These are phyloP conservation scores for Penicillium malachiteum DNA, from an alignment of 495 filamentous ascomycete species.

Conservation along the genomic window DNA sequence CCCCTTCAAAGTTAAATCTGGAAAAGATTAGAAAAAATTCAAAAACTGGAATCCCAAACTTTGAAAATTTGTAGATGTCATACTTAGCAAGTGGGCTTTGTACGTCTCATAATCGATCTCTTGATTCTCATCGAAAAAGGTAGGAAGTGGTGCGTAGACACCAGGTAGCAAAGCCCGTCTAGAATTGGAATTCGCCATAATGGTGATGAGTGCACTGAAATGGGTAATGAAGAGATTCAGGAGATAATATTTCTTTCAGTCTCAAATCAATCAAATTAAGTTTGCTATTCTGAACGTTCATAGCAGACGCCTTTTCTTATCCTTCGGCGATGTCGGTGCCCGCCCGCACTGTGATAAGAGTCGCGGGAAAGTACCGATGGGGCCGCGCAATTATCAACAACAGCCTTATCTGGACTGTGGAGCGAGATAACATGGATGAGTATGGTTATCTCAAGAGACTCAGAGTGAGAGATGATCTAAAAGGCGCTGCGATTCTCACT, in stretches of 20 bases:
- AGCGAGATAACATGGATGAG: background rate
- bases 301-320: background rate
- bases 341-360: conserved; percentile 8
- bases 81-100: conserved; percentile 20
- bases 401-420: background rate
- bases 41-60: background rate
- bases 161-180: conserved; percentile 18
- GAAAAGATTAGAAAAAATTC: background rate
- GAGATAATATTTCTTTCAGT: no score
- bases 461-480: no score
- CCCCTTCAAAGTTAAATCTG: conserved; percentile 18
- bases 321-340: conserved; percentile 13
- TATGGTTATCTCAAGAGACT: background rate
- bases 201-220: no score
- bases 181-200: background rate
- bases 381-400: conserved; percentile 9
- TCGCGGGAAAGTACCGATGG: conserved; percentile 12
- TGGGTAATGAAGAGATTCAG: no score
- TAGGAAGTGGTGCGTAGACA: conserved; percentile 21
- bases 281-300: background rate
- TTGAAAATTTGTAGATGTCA: background rate
- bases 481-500: no score
- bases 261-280: no score
- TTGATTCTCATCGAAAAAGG: conserved; percentile 22
- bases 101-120: conserved; percentile 23